Evolutionary conservation across 345 rosid genomes (phyloP), one percentile per base, ranked within the genome.

Genomic region (Camelina laxa): DNA sequence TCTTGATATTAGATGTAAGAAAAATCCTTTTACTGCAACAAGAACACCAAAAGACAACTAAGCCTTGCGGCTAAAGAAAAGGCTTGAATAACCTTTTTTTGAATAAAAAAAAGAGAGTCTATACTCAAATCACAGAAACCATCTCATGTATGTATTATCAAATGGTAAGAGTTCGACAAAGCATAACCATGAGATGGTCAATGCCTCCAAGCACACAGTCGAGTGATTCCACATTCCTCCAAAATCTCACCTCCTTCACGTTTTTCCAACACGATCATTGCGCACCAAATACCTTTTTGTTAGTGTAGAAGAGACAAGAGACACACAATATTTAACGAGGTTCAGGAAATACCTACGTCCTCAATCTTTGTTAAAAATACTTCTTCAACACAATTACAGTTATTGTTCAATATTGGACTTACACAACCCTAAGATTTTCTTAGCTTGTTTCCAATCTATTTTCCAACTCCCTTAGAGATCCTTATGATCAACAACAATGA

Each of bases 211-310:
- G 15, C 21, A 42, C 21, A n/a, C 5, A 19, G 7, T 24, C 14
- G 21, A 21, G 5, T 45, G 57, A 57, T 45, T 69, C 65, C 0
- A 68, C 41, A 2, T 10, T 17, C 13, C 63, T 63, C 51, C 45
- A 68, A n/a, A 12, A 41, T 55, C 14, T 38, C 62, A 47, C 30
- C 64, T 10, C n/a, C 49, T 42, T 45, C 3, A 44, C 54, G n/a
- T 27, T 15, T n/a, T 27, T 45, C 68, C 68, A 63, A 27, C 4
- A 9, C 5, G 6, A 56, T 69, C 11, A 7, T 31, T 36, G 22
- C n/a, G 53, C 73, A 69, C 15, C 30, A 55, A 3, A 69, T 30
- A 3, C 19, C 39, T 7, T n/a, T n/a, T n/a, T n/a, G n/a, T n/a
- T n/a, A n/a, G n/a, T n/a, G n/a, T n/a, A n/a, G n/a, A n/a, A n/a